phyloP scores from a whole-genome alignment of 768 basidiomycete genomes.

The Tulasnella sp. region DNA sequence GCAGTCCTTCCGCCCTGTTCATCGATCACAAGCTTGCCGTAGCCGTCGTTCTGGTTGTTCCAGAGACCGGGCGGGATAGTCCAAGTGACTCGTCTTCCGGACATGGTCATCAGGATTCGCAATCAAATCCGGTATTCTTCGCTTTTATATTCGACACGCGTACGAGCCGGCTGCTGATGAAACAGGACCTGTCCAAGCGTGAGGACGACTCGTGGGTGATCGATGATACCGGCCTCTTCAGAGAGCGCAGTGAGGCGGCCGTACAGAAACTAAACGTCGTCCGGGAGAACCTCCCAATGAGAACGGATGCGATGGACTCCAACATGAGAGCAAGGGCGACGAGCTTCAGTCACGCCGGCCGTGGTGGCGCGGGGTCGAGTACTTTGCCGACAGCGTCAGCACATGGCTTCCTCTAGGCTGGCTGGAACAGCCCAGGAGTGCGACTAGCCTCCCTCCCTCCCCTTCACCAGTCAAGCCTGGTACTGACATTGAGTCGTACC shows the following conservation, averaged over 20 bases:
- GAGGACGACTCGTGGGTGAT: conserved; percentile 1
- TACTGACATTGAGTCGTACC: no score
- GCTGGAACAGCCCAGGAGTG: no score
- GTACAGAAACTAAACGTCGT: conserved; percentile 4
- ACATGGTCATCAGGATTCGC: no score
- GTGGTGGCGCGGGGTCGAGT: no score
- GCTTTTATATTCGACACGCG: conserved; percentile 2
- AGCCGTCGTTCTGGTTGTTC: neutral
- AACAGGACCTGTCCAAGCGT: neutral
- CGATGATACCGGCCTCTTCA: conserved; percentile 10
- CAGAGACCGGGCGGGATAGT: neutral
- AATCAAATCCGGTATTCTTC: neutral
- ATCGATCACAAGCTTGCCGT: conserved; percentile 11
- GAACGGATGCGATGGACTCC: no score
- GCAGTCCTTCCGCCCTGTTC: conserved; percentile 1
- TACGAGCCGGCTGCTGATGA: neutral
- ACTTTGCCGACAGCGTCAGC: no score
- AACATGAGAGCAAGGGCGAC: no score
- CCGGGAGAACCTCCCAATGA: neutral
- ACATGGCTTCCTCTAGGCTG: no score
- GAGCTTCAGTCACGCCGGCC: no score
- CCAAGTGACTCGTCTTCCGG: no score
- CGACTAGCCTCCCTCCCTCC: no score
- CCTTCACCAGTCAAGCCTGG: no score
- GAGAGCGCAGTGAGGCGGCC: neutral